Conservation (phyloP, 768 basidiomycete species). For the Pisolithus microcarpus region DNA sequence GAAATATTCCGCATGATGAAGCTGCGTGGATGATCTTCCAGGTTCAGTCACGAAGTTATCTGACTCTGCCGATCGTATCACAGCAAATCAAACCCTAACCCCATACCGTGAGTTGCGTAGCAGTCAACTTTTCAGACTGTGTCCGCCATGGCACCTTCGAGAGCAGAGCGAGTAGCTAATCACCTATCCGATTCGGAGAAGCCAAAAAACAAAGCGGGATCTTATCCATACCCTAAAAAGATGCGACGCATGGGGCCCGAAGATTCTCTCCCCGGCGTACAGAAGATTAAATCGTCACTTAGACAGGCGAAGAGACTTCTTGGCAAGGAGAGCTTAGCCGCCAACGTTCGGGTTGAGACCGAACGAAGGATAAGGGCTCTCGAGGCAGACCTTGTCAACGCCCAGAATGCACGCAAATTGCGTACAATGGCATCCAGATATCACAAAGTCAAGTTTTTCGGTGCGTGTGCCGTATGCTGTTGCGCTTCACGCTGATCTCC, state of each 20-base stretch:
- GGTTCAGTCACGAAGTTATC: background rate
- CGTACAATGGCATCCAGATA: constrained; percentile 70
- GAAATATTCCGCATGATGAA: constrained; percentile 51
- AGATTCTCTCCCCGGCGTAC: constrained; percentile 52
- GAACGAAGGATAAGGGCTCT: constrained; percentile 73
- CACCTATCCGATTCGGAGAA: background rate
- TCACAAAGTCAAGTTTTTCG: constrained; percentile 92
- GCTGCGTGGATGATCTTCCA: background rate
- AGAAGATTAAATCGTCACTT: constrained; percentile 79
- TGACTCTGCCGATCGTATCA: background rate
- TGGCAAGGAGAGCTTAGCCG: constrained; percentile 81
- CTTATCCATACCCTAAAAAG: constrained; percentile 7
- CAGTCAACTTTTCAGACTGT: background rate
- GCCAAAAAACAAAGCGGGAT: background rate
- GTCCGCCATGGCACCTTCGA: background rate
- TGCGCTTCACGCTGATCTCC: background rate
- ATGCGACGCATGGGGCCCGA: constrained; percentile 5
- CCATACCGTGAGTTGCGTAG: background rate
- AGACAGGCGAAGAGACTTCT: constrained; percentile 78
- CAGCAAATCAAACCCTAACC: constrained; percentile 9
- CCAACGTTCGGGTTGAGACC: constrained; percentile 74
- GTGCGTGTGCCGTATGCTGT: constrained; percentile 34
- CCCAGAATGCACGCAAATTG: constrained; percentile 59
- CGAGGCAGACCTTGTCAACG: constrained; percentile 62
- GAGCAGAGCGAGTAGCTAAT: background rate